phyloP scores from a whole-genome alignment of 768 basidiomycete genomes.

The Hericium erinaceus region DNA sequence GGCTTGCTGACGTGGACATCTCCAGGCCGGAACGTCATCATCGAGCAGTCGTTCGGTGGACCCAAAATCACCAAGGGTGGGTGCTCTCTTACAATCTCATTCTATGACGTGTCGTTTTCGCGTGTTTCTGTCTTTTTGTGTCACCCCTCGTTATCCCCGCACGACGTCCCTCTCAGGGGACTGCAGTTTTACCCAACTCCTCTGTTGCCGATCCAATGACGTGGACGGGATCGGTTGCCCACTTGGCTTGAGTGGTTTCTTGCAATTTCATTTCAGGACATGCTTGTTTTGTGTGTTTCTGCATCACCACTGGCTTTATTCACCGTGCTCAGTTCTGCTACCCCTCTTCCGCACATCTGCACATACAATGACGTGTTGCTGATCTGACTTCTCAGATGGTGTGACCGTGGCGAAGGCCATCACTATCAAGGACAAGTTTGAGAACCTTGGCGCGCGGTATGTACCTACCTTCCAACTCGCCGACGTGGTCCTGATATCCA shows the following conservation, averaged over 20 bases:
- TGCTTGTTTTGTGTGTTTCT: no score
- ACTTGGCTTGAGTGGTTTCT: no score
- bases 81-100: constrained; percentile 13
- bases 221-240: no score
- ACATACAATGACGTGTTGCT: background rate
- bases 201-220: no score
- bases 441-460: constrained; percentile 96
- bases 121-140: background rate
- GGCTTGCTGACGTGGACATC: constrained; percentile 12
- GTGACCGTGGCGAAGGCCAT: constrained; percentile 97
- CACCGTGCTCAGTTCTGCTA: background rate
- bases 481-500: constrained; percentile 3
- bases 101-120: background rate
- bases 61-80: constrained; percentile 94
- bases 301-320: no score
- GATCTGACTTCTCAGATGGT: constrained; percentile 51
- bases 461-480: constrained; percentile 16
- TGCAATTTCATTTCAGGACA: no score
- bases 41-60: constrained; percentile 84
- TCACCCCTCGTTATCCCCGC: no score
- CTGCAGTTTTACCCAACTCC: no score
- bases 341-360: background rate
- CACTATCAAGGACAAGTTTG: constrained; percentile 92
- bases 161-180: no score
- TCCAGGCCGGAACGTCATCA: constrained; percentile 92